These are phyloP conservation scores for Trapa incisa DNA, from an alignment of 345 rosid genomes.

Conservation along the genomic window DNA sequence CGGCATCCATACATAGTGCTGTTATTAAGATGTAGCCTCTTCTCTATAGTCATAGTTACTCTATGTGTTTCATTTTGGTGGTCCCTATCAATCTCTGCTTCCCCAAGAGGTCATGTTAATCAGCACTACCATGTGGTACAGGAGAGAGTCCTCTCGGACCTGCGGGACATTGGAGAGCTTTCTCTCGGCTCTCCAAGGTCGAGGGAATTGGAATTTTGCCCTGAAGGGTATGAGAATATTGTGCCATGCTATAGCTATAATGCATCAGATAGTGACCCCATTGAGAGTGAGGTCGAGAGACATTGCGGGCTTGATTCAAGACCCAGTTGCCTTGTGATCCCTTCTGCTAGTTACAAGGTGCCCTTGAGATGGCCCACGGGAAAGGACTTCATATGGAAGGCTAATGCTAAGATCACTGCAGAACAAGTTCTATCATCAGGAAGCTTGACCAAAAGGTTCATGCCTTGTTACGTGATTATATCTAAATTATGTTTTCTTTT, in stretches of 20 bases:
- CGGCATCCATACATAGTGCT: slow-evolving; percentile 47
- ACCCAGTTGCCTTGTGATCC: slow-evolving; percentile 55
- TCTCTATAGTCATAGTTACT: slow-evolving; percentile 50
- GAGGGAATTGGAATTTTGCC: slow-evolving; percentile 72
- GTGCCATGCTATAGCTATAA: slow-evolving; percentile 82
- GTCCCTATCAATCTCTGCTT: slow-evolving; percentile 65
- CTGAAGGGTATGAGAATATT: slow-evolving; percentile 47
- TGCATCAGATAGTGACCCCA: slow-evolving; percentile 33
- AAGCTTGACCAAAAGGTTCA: slow-evolving; percentile 82
- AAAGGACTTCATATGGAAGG: slow-evolving; percentile 80
- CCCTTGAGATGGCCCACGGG: slow-evolving; percentile 99
- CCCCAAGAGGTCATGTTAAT: slow-evolving; percentile 58
- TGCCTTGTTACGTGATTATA: slow-evolving; percentile 3
- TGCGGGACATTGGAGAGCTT: slow-evolving; percentile 86
- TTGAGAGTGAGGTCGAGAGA: slow-evolving; percentile 52
- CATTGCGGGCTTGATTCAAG: slow-evolving; percentile 41
- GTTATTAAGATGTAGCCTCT: slow-evolving; percentile 59
- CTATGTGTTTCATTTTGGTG: slow-evolving; percentile 87
- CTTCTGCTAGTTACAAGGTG: slow-evolving; percentile 62
- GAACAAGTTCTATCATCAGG: slow-evolving; percentile 93
- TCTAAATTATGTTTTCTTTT: background rate
- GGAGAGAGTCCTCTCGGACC: slow-evolving; percentile 78
- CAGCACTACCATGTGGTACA: slow-evolving; percentile 76
- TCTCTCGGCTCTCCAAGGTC: slow-evolving; percentile 59
- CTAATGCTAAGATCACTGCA: slow-evolving; percentile 81